Evolutionary conservation across 352 stramenopile genomes (phyloP).

Genomic region (Phytophthora cryptogea): DNA sequence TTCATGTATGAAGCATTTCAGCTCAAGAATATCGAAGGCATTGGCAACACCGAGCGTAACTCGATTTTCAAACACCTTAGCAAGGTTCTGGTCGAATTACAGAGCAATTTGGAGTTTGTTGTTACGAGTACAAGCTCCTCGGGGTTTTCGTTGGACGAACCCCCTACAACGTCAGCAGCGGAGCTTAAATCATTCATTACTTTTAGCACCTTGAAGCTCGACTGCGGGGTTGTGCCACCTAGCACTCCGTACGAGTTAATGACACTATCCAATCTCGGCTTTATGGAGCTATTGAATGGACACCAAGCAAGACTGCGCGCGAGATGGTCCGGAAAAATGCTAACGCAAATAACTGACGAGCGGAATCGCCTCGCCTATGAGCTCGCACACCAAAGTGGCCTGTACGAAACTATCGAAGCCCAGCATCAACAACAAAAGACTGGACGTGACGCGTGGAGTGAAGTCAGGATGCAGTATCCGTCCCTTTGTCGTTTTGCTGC

Average conservation of each 20-base stretch:
- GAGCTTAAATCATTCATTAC: background rate
- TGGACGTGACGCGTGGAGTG: background rate
- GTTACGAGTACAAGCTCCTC: background rate
- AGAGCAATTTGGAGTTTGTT: constrained; percentile 1
- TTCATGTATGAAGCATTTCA: constrained; percentile 2
- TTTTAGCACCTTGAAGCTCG: background rate
- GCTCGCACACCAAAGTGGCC: background rate
- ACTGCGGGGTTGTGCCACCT: constrained; percentile 1
- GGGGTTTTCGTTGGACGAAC: background rate
- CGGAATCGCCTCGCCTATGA: background rate
- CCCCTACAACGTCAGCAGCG: background rate
- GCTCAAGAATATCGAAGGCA: background rate
- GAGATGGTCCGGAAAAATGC: background rate
- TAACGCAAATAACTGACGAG: background rate
- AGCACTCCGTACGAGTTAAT: background rate
- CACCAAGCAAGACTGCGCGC: constrained; percentile 1
- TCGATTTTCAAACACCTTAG: background rate
- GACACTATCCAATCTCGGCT: background rate
- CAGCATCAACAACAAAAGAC: background rate
- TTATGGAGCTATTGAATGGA: constrained; percentile 1
- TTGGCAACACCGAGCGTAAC: constrained; percentile 1
- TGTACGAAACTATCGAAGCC: background rate
- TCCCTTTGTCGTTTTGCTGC: background rate
- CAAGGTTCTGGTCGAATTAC: background rate
- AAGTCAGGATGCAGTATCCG: background rate